A percentile compares a stretch with the other conserved stretches of the same genome.
Conservation (phyloP, 345 rosid species). For the Populus euphratica region DNA sequence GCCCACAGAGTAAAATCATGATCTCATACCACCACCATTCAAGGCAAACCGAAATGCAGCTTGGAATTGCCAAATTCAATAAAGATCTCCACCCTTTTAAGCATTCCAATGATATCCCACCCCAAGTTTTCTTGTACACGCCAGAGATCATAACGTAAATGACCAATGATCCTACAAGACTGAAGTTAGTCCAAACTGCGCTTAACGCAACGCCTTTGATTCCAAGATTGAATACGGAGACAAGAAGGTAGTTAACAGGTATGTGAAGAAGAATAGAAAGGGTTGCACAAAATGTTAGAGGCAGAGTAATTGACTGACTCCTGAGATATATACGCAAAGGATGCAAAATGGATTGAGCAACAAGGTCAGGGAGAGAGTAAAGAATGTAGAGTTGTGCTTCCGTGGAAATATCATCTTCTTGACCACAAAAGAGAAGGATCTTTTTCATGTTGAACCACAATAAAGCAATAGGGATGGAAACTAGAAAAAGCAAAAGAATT, state of each 20-base stretch:
- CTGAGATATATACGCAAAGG: constrained; percentile 46
- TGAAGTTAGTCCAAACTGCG: constrained; percentile 36
- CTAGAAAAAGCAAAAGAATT: constrained; percentile 34
- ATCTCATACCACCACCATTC: constrained; percentile 63
- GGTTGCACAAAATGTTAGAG: constrained; percentile 61
- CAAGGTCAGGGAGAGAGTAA: constrained; percentile 41
- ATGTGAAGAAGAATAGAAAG: constrained; percentile 57
- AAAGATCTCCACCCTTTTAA: constrained; percentile 35
- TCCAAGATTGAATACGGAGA: constrained; percentile 31
- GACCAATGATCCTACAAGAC: constrained; percentile 32
- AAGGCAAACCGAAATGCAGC: constrained; percentile 46
- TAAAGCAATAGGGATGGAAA: constrained; percentile 38
- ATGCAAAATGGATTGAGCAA: constrained; percentile 41
- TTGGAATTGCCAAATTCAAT: constrained; percentile 36
- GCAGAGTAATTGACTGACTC: constrained; percentile 51
- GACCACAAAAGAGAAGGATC: constrained; percentile 38
- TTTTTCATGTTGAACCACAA: constrained; percentile 39
- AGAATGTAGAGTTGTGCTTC: constrained; percentile 37
- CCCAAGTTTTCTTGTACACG: constrained; percentile 30
- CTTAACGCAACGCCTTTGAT: constrained; percentile 43
- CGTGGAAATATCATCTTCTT: constrained; percentile 32
- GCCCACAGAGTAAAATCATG: constrained; percentile 45
- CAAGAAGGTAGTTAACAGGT: constrained; percentile 51
- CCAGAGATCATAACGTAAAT: constrained; percentile 27
- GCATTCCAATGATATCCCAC: constrained; percentile 35